Percentiles rank a stretch among this genome's conserved stretches.
phyloP scores from a whole-genome alignment of 1,284 basidiomycete species.

The Moesziomyces antarcticus region DNA sequence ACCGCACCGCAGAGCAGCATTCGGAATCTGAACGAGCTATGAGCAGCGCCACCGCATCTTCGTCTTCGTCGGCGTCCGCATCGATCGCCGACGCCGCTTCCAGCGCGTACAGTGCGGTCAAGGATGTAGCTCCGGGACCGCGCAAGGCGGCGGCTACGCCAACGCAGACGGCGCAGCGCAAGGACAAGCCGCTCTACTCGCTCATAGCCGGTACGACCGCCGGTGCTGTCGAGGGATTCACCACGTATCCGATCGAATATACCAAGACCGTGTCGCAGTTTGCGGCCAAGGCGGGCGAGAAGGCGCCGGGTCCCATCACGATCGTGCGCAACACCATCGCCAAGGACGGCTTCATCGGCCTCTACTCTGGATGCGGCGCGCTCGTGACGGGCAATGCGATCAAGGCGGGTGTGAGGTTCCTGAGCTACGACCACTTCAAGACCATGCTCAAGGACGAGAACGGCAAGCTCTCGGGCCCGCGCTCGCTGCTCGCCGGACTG shows the following conservation, averaged over 20 bases:
- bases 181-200: conserved; percentile 60
- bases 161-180: conserved; percentile 43
- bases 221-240: conserved; percentile 85
- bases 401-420: conserved; percentile 78
- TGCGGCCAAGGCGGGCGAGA: conserved; percentile 61
- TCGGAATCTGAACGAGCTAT: neutral
- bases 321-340: conserved; percentile 67
- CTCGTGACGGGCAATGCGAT: conserved; percentile 63
- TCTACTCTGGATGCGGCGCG: conserved; percentile 67
- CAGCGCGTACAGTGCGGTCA: conserved; percentile 28
- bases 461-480: conserved; percentile 47
- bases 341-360: conserved; percentile 64
- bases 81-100: conserved; percentile 32
- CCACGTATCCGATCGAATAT: conserved; percentile 89
- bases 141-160: conserved; percentile 32
- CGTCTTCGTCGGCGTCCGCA: conserved; percentile 13
- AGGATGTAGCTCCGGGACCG: conserved; percentile 38
- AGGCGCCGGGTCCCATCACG: conserved; percentile 66
- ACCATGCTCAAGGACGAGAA: conserved; percentile 77
- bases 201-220: conserved; percentile 85
- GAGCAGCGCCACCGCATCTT: conserved; percentile 21
- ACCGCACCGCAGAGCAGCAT: no score
- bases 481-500: conserved; percentile 77
- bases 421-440: conserved; percentile 95
- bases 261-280: conserved; percentile 77